phyloP scores from a whole-genome alignment of 2,329 filamentous ascomycete species.

The Aciculosporium take region DNA sequence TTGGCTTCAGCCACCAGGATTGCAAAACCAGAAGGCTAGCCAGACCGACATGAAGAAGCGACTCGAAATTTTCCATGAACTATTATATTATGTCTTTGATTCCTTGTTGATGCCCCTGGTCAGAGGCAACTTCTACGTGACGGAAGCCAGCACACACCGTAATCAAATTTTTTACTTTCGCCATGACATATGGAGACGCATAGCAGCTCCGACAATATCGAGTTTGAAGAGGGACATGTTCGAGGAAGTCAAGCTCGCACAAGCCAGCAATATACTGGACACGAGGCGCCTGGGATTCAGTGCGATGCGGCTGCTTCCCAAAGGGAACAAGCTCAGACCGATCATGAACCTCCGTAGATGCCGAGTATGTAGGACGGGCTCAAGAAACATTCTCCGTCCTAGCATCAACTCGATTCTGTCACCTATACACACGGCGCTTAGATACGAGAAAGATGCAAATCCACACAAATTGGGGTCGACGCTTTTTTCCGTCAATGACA shows the following conservation, averaged over 20 bases:
- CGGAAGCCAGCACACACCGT: slow-evolving; percentile 68
- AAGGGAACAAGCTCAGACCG: slow-evolving; percentile 58
- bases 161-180: slow-evolving; percentile 86
- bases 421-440: slow-evolving; percentile 64
- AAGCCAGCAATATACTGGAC: slow-evolving; percentile 43
- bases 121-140: slow-evolving; percentile 82
- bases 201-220: slow-evolving; percentile 59
- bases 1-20: slow-evolving; percentile 54
- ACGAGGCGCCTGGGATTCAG: slow-evolving; percentile 59
- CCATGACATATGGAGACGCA: slow-evolving; percentile 74
- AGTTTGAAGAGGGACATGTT: slow-evolving; percentile 60
- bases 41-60: slow-evolving; percentile 62
- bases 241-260: slow-evolving; percentile 51
- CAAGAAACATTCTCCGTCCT: slow-evolving; percentile 49
- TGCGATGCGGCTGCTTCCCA: slow-evolving; percentile 69
- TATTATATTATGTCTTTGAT: slow-evolving; percentile 87
- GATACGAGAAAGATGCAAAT: slow-evolving; percentile 52
- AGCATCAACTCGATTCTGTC: slow-evolving; percentile 40
- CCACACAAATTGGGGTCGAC: slow-evolving; percentile 58
- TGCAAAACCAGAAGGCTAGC: slow-evolving; percentile 42
- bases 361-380: slow-evolving; percentile 39
- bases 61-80: slow-evolving; percentile 64
- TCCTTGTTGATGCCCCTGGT: slow-evolving; percentile 80
- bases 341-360: slow-evolving; percentile 76
- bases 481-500: slow-evolving; percentile 67